Evolutionary conservation across 2,329 filamentous ascomycete genomes (phyloP), one percentile per base, ranked within the genome.

Genomic region (Aspergillus floridensis): DNA sequence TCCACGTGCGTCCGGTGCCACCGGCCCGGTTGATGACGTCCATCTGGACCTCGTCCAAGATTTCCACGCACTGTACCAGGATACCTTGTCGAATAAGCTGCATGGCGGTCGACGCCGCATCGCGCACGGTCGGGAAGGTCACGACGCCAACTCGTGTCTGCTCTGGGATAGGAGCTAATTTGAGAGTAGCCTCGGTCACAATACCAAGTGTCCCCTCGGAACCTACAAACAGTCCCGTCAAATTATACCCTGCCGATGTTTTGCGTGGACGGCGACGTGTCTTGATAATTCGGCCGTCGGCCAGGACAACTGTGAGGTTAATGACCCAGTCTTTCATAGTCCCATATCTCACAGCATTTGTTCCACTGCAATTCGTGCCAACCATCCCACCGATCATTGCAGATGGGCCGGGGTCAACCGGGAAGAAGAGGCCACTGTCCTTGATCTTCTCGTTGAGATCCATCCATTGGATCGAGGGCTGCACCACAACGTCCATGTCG

Each of bases 381-480:
- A 91, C 76, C 84, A 86, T 86, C 5, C 84, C 84, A 2, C 84
- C 84, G 21, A 86, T 77, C 62, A 79, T 77, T 0, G 83, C 84
- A 0, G 80, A 82, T 41, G 88, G 88, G 72, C 90, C 90, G 12
- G 93, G 93, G 69, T 97, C 93, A 12, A 96, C 88, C 1, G 93
- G 93, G 72, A 96, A 96, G 78, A 96, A 96, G 1, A 97, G 84
- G 0, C 91, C 91, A 4, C 85, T 88, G 44, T 85, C 82, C 74
- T 89, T 85, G 69, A 90, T 86, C 52, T 86, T 82, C 64, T 89
- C 86, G 68, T 97, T 97, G 59, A 97, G 78, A 55, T 90, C 86
- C 83, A 96, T 92, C 92, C 92, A 97, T n/a, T 89, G 88, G 10
- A 97, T 88, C 6, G 90, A 90, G 3, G 93, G 93, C 73, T 97